Evolutionary conservation across 2,329 filamentous ascomycete species (phyloP).

Genomic region (Apiospora marii): DNA sequence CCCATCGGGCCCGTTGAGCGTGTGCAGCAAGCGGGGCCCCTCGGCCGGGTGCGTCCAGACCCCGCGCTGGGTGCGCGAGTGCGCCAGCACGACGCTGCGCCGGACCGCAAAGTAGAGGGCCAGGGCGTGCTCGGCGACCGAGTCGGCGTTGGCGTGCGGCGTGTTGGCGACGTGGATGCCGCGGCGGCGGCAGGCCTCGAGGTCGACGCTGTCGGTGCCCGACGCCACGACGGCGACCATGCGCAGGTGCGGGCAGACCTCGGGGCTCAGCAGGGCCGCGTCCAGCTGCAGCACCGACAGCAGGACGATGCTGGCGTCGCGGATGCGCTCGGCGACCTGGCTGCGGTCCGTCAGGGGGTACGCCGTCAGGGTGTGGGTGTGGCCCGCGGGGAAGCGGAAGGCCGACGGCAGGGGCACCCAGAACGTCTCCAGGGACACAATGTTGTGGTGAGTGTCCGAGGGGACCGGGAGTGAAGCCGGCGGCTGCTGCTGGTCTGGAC

Average conservation of each 20-base stretch:
- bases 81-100: conserved; percentile 44
- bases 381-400: conserved; percentile 39
- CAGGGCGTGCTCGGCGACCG: conserved; percentile 56
- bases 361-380: conserved; percentile 41
- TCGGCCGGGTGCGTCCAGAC: conserved; percentile 34
- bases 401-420: conserved; percentile 39
- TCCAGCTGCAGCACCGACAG: conserved; percentile 43
- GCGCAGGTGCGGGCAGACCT: conserved; percentile 41
- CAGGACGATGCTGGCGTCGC: conserved; percentile 47
- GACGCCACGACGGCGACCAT: conserved; percentile 47
- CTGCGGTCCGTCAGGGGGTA: conserved; percentile 38
- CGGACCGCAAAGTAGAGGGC: conserved; percentile 51
- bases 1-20: conserved; percentile 36
- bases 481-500: not conserved
- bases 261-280: conserved; percentile 36
- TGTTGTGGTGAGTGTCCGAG: conserved; percentile 37
- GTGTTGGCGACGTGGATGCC: conserved; percentile 47
- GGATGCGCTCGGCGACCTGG: conserved; percentile 41
- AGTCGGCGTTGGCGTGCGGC: conserved; percentile 45
- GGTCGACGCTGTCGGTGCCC: conserved; percentile 48
- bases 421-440: conserved; percentile 46
- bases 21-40: not conserved
- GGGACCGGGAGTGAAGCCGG: conserved; percentile 28
- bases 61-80: conserved; percentile 38
- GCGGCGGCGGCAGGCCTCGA: conserved; percentile 41